phyloP scores from a whole-genome alignment of 2,329 filamentous ascomycete genomes.

The Talaromyces sp. region DNA sequence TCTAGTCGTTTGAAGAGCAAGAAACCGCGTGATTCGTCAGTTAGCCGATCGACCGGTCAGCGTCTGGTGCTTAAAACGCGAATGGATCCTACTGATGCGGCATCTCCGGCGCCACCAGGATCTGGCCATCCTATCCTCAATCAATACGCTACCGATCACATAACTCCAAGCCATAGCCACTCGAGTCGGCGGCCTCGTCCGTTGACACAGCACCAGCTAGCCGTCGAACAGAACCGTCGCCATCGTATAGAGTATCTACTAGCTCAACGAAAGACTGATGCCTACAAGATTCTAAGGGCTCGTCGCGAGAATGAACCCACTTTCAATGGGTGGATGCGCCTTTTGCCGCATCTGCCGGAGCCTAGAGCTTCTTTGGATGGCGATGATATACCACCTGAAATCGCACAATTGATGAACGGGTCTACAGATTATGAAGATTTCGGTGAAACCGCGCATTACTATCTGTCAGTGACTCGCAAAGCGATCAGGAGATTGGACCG shows the following conservation, averaged over 20 bases:
- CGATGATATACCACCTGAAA: slow-evolving; percentile 25
- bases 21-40: slow-evolving; percentile 35
- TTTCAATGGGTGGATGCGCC: slow-evolving; percentile 39
- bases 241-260: slow-evolving; percentile 48
- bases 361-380: slow-evolving; percentile 46
- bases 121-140: slow-evolving; percentile 41
- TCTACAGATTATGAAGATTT: slow-evolving; percentile 43
- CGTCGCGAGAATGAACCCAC: slow-evolving; percentile 40
- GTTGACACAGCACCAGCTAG: slow-evolving; percentile 49
- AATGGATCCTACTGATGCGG: slow-evolving; percentile 38
- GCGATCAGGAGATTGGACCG: slow-evolving; percentile 42
- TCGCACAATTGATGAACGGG: not conserved
- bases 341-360: slow-evolving; percentile 42
- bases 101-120: slow-evolving; percentile 44
- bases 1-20: slow-evolving; percentile 39
- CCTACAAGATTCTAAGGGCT: slow-evolving; percentile 35
- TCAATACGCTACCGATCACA: slow-evolving; percentile 37
- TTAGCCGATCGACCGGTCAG: slow-evolving; percentile 32
- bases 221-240: slow-evolving; percentile 48
- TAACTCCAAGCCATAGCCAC: slow-evolving; percentile 26
- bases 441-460: slow-evolving; percentile 47
- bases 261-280: slow-evolving; percentile 39
- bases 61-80: slow-evolving; percentile 45
- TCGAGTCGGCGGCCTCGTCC: slow-evolving; percentile 44
- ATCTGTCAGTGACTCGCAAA: slow-evolving; percentile 42